Evolutionary conservation across 83 land plant genomes (phyloP).

Genomic region (Picea abies): DNA sequence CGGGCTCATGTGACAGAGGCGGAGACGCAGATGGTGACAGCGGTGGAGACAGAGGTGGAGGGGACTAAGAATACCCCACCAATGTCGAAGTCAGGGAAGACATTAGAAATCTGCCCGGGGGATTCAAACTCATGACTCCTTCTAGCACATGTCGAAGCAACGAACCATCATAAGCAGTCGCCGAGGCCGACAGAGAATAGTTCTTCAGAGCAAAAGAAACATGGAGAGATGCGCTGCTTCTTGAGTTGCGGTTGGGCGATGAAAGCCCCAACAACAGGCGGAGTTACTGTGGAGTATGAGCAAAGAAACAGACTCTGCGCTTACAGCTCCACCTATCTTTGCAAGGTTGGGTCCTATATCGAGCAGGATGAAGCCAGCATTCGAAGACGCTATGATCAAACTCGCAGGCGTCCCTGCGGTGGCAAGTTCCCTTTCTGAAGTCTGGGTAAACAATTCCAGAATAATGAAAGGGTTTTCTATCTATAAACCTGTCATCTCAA

Average conservation of each 20-base stretch:
- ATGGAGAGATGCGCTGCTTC: background rate
- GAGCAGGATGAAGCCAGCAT: constrained; percentile 30
- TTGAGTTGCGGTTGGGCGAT: background rate
- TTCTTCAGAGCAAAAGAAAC: background rate
- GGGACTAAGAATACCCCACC: constrained; percentile 10
- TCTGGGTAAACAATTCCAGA: constrained; percentile 44
- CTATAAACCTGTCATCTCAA: no score
- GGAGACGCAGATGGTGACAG: constrained; percentile 13
- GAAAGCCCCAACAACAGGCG: constrained; percentile 9
- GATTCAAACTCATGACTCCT: background rate
- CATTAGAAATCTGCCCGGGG: background rate
- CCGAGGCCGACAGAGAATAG: background rate
- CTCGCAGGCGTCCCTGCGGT: constrained; percentile 50
- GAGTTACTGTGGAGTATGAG: constrained; percentile 31
- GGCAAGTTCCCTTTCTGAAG: constrained; percentile 49
- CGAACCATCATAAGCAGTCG: constrained; percentile 22
- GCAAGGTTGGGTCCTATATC: constrained; percentile 53
- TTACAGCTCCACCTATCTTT: constrained; percentile 55
- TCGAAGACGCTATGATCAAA: constrained; percentile 65
- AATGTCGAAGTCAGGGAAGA: constrained; percentile 27
- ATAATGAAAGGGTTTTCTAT: constrained; percentile 24
- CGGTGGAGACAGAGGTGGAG: constrained; percentile 18
- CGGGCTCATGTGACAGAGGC: background rate
- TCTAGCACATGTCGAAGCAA: background rate
- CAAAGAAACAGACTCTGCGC: constrained; percentile 32